phyloP scores from a whole-genome alignment of 495 filamentous ascomycete genomes.

The Aspergillus biplanus region DNA sequence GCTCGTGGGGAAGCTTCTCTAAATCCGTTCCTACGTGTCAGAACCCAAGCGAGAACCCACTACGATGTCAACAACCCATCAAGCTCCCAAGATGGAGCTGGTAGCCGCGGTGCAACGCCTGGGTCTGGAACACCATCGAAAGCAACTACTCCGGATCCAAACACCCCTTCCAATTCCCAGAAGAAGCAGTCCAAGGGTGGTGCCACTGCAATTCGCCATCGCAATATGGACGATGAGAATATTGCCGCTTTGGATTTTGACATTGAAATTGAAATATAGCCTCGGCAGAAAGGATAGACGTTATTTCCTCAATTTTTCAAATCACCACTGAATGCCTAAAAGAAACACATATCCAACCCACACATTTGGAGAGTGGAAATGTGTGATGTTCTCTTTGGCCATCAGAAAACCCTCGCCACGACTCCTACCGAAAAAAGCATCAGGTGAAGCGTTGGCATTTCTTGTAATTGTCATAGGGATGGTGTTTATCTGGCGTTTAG shows the following conservation, averaged over 20 bases:
- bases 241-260: constrained; percentile 81
- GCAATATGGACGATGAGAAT: constrained; percentile 82
- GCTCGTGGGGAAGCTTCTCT: constrained; percentile 55
- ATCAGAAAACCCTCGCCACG: not conserved
- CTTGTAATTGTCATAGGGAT: constrained; percentile 22
- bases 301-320: no score
- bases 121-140: constrained; percentile 34
- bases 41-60: constrained; percentile 63
- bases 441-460: constrained; percentile 18
- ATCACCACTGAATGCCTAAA: no score
- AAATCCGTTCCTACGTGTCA: constrained; percentile 65
- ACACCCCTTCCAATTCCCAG: constrained; percentile 54
- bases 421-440: constrained; percentile 19
- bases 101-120: constrained; percentile 53
- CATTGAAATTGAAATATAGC: constrained; percentile 74
- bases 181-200: constrained; percentile 62
- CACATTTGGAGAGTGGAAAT: no score
- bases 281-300: not conserved
- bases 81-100: constrained; percentile 33
- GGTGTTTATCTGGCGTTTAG: constrained; percentile 26
- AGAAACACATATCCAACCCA: no score
- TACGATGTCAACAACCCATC: constrained; percentile 53
- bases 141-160: constrained; percentile 35
- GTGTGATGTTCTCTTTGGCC: not conserved
- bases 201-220: constrained; percentile 66